Evolutionary conservation across 768 basidiomycete genomes (phyloP), one percentile per base, ranked within the genome.

Genomic region (Xanthoconium stramineum): DNA sequence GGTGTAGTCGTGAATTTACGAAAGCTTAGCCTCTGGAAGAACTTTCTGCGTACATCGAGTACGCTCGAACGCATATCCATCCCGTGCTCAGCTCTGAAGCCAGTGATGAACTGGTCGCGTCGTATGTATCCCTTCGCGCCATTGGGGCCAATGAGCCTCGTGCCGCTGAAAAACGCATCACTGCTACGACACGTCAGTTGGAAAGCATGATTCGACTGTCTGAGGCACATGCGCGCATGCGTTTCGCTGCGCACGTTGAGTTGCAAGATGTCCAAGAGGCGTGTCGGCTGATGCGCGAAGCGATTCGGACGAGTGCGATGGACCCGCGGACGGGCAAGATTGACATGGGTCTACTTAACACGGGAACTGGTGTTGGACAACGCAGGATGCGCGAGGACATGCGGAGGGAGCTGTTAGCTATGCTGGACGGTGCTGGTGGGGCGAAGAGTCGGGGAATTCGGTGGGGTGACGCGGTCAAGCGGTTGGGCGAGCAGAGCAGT

Each of bases 241-340:
- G 94, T 0, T 89, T 97, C 71, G 89, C 88, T 19, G 79, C 85
- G n/a, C 81, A 82, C 50, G 96, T 99, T 38, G 91, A 95, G 66
- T 74, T 91, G 44, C 73, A 78, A 52, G 97, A 98, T 66, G 97
- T 98, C 32, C 78, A 81, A 58, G 97, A 98, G 72, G 94, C 96
- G 1, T 85, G 82, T 65, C 80, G 97, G n/a, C 81, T 99, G 63
- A 98, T 99, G 88, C 85, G 92, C 45, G 93, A 96, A 70, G 97
- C 96, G 5, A 90, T 99, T 73, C 84, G 92, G 64, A 94, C 95
- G 58, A 87, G 86, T 58, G 94, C 94, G 39, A 95, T 96, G 80
- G 95, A 98, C 72, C 96, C 96, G 11, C 80, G 91, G 24, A 98
- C 95, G 13, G 96, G 96, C 51, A 94, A 95, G 80, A 96, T 98